Conservation (phyloP, 495 filamentous ascomycete genomes). For the Neurospora sp. region DNA sequence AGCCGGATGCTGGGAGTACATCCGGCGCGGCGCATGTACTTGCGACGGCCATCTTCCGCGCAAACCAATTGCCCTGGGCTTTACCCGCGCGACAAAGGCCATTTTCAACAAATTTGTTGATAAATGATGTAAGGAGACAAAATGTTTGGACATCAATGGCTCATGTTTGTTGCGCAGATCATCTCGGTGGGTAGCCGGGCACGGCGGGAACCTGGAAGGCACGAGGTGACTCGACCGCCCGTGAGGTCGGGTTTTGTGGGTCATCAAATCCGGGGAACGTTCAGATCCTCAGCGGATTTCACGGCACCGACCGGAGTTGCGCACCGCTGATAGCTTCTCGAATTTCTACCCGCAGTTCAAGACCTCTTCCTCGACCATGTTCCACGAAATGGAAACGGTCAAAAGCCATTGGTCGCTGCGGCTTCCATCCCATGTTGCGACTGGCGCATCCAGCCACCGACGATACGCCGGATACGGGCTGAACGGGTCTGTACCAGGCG, state of each 20-base stretch:
- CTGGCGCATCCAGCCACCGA: not conserved
- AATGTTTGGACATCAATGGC: not conserved
- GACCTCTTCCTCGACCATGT: not conserved
- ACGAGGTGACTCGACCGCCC: not conserved
- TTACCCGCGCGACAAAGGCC: slow-evolving; percentile 1
- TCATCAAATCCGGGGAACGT: not conserved
- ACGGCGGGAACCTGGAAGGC: not conserved
- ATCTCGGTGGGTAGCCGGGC: not conserved
- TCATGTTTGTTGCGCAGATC: not conserved
- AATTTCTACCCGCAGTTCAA: not conserved
- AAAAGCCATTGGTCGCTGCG: not conserved
- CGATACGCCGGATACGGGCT: not conserved
- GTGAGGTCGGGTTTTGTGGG: not conserved
- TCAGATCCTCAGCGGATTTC: not conserved
- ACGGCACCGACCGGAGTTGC: not conserved
- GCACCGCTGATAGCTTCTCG: not conserved
- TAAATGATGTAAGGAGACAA: not conserved
- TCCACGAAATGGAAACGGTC: not conserved
- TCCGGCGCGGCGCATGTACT: not conserved
- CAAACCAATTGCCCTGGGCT: not conserved
- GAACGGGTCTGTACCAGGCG: not conserved
- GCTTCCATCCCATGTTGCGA: not conserved
- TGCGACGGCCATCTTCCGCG: not conserved
- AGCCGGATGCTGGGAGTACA: not conserved
- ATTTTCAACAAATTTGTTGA: not conserved